Conservation (phyloP, 768 basidiomycete species). For the Boletus tomentosulus region DNA sequence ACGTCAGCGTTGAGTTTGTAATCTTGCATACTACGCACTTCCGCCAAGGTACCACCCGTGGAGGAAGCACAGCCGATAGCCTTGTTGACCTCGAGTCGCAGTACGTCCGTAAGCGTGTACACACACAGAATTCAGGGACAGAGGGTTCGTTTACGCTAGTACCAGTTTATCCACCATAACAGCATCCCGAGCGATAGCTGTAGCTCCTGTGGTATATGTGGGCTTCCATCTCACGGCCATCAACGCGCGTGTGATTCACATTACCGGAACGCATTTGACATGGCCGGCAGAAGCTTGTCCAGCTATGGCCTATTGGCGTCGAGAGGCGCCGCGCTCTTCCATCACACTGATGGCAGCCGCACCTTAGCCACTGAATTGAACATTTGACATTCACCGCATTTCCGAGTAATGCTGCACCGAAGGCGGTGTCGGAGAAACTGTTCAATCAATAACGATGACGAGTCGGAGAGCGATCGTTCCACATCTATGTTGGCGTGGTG, state of each 20-base stretch:
- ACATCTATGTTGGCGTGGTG: constrained; percentile 1
- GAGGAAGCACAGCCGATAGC: constrained; percentile 24
- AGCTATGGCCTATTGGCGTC: constrained; percentile 9
- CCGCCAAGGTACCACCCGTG: constrained; percentile 11
- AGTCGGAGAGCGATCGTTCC: not conserved
- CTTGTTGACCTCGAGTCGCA: constrained; percentile 12
- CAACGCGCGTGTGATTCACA: constrained; percentile 17
- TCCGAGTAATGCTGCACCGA: not conserved
- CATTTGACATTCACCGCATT: constrained; percentile 2
- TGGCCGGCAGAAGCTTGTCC: constrained; percentile 7
- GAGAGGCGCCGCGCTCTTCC: constrained; percentile 5
- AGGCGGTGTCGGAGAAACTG: constrained; percentile 13
- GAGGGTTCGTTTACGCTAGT: constrained; percentile 12
- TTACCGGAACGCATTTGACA: constrained; percentile 18
- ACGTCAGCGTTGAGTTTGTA: constrained; percentile 20
- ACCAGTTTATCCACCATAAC: constrained; percentile 19
- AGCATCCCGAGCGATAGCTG: constrained; percentile 25
- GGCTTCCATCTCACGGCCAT: constrained; percentile 24
- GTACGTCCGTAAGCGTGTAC: constrained; percentile 9
- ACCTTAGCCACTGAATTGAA: constrained; percentile 4
- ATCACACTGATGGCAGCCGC: constrained; percentile 9
- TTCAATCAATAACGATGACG: constrained; percentile 3
- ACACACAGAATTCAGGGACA: constrained; percentile 24
- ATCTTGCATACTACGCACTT: constrained; percentile 4
- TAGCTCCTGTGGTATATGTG: constrained; percentile 11